Percentiles rank a stretch among this genome's conserved stretches.
These are phyloP conservation scores for Hypocrella siamensis DNA, from an alignment of 2,329 filamentous ascomycete species.

Conservation along the genomic window DNA sequence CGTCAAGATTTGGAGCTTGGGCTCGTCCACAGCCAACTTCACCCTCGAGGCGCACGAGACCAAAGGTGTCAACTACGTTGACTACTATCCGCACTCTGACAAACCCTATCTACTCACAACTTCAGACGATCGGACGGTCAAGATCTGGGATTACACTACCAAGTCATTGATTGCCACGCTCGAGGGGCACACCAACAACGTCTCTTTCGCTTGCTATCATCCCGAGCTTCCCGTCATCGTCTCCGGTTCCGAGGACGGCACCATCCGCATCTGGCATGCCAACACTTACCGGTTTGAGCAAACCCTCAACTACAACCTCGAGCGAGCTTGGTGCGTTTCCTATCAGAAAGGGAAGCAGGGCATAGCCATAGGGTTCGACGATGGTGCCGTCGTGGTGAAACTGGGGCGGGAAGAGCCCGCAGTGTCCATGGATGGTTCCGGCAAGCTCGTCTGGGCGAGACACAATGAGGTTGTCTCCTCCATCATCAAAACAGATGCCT, in stretches of 20 bases:
- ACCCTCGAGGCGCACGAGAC: slow-evolving; percentile 94
- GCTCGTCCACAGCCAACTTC: slow-evolving; percentile 86
- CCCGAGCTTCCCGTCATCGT: slow-evolving; percentile 94
- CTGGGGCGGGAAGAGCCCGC: slow-evolving; percentile 95
- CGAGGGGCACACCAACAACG: slow-evolving; percentile 94
- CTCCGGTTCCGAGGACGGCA: slow-evolving; percentile 93
- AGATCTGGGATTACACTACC: slow-evolving; percentile 98
- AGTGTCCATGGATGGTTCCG: slow-evolving; percentile 90
- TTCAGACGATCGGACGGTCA: slow-evolving; percentile 90
- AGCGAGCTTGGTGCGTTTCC: slow-evolving; percentile 93
- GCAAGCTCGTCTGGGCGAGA: slow-evolving; percentile 90
- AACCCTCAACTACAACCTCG: slow-evolving; percentile 86
- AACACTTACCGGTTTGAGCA: slow-evolving; percentile 96
- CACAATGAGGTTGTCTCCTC: slow-evolving; percentile 92
- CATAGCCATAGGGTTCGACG: slow-evolving; percentile 90
- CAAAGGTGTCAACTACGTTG: slow-evolving; percentile 95
- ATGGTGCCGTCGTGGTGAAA: slow-evolving; percentile 94
- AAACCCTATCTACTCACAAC: slow-evolving; percentile 87
- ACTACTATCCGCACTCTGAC: slow-evolving; percentile 65
- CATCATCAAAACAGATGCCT: slow-evolving; percentile 81
- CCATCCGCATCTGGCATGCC: slow-evolving; percentile 95
- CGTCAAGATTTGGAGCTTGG: slow-evolving; percentile 95
- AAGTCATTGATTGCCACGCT: slow-evolving; percentile 94
- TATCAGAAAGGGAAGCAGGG: slow-evolving; percentile 92
- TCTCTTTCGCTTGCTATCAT: slow-evolving; percentile 96